Base-by-base conservation (phyloP, 2,329 filamentous ascomycete species). In the Neocatenulostroma microsporum region DNA sequence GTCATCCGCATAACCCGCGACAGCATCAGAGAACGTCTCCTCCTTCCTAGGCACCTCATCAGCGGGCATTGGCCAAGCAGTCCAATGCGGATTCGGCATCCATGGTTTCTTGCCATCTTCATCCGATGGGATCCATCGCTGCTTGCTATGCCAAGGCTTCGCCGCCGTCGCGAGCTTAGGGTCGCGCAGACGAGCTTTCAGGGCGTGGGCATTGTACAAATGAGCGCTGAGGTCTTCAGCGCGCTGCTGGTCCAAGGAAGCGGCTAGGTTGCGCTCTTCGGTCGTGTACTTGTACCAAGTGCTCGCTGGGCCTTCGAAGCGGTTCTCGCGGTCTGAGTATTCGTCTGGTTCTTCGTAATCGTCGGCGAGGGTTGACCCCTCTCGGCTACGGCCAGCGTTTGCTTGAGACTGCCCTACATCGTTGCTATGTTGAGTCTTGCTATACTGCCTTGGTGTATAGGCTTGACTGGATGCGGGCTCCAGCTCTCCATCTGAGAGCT, bases 1-100 rank as follows among this genome's bases (percentile, higher is more conserved):
- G 23, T 46, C 36, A 19, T 42, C 42, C 2, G 28, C 23, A 13
- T 21, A 25, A 10, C 57, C 54, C 21, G 68, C 30, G 9, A 41
- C 41, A n/a, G 56, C 64, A n/a, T n/a, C n/a, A n/a, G n/a, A n/a
- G 46, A 65, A 68, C 34, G 66, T 57, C 42, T 83, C 72, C 14
- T 66, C 64, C 11, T 69, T 65, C 12, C 66, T 62, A 2, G 83
- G 84, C 6, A 91, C 77, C 18, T 71, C 62, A 6, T 67, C 62
- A 4, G 73, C 67, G 14, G 69, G 69, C 53, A 93, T 58, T 4
- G 89, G 89, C 89, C 89, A 95, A 1, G 87, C 83, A 13, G 84
- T 84, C 88, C 89, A 95, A 4, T 56, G 46, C 40, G 72, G 75
- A 0, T 74, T 51, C 2, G 73, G 68, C 12, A 60, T 49, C 48